These are phyloP conservation scores for Tardiomyces digboiensis DNA, from an alignment of 1,139 yeast species.

Conservation along the genomic window DNA sequence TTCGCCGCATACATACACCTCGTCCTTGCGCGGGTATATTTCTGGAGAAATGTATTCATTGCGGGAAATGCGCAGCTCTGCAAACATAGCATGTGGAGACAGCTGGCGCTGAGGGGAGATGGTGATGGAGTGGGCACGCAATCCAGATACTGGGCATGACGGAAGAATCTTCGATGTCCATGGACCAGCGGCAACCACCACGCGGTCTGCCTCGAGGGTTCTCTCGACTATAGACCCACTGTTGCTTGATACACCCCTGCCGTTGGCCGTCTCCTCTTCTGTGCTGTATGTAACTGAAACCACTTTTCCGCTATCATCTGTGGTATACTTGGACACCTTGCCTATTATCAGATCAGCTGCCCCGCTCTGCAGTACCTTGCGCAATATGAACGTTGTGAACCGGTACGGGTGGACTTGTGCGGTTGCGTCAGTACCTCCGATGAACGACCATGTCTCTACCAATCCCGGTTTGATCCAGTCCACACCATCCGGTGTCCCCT, in stretches of 20 bases:
- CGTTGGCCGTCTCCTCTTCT: neutral
- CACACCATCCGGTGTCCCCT: conserved; percentile 55
- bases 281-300: neutral
- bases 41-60: conserved; percentile 71
- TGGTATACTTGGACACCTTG: conserved; percentile 40
- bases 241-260: neutral
- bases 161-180: conserved; percentile 92
- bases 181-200: conserved; percentile 86
- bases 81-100: conserved; percentile 89
- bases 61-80: conserved; percentile 67
- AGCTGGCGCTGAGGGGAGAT: conserved; percentile 65
- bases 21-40: conserved; percentile 90
- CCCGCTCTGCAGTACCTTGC: conserved; percentile 75
- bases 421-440: conserved; percentile 84
- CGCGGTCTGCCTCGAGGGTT: conserved; percentile 52
- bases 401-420: conserved; percentile 97
- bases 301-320: neutral
- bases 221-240: neutral
- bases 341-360: conserved; percentile 82
- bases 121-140: conserved; percentile 92
- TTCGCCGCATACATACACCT: conserved; percentile 96
- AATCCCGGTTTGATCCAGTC: conserved; percentile 71
- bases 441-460: conserved; percentile 63
- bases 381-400: conserved; percentile 72
- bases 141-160: conserved; percentile 86